Evolutionary conservation across 495 filamentous ascomycete species (phyloP), one percentile per base, ranked within the genome.

Genomic region (Cercophora sp.): DNA sequence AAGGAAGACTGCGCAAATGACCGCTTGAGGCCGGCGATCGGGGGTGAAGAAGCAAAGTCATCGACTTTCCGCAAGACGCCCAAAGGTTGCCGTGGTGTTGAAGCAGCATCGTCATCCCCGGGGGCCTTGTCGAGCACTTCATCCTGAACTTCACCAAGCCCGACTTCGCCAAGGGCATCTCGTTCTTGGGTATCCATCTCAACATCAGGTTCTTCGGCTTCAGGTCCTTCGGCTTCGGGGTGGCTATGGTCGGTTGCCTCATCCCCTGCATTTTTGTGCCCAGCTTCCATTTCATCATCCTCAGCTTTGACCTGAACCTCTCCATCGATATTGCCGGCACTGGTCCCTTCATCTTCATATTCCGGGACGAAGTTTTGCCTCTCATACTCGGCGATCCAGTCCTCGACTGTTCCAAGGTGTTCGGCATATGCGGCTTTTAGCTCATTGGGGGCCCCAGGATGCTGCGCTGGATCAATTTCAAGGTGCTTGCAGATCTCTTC

Each of bases 381-480:
- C 23, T 26, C 11, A 11, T 48, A 70, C 55, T 47, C 69, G 57
- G 3, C 52, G 37, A 46, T 63, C 64, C 15, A 44, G 18, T 47
- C 40, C 48, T 70, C 61, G 47, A 72, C 70, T 27, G 51, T 59
- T 5, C 49, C 15, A 31, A 70, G 56, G 16, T 63, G 46, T 19
- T 66, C 60, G 40, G 67, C 60, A 54, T 70, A 74, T 8, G 57
- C 59, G 29, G 27, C 22, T 47, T 65, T 55, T 42, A 81, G 60
- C 31, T 73, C 62, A 27, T 60, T 24, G 5, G 69, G 54, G 18
- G 70, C 60, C 5, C 57, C 56, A 4, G 61, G 54, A 15, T 66
- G 35, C 9, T 65, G 44, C 32, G 67, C 45, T 63, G 66, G 72
- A 54, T 76, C 58, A 49, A 73, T 67, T 0, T 62, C 68, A 16